Evolutionary conservation across 2,329 filamentous ascomycete genomes (phyloP).

Genomic region (Alternaria ventricosa): DNA sequence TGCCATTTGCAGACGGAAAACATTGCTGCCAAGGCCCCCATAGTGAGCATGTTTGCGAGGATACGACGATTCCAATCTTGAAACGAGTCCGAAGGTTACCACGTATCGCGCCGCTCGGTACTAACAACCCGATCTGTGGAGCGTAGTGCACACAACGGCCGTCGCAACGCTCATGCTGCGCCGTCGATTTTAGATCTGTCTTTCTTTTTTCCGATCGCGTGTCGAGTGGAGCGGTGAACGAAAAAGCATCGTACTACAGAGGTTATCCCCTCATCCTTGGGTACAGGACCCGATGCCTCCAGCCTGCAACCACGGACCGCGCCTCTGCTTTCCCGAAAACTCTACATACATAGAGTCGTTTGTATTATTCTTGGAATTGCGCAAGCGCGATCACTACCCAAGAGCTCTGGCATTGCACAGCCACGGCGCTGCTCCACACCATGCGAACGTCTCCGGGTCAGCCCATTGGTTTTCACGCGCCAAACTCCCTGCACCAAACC

Average conservation of each 20-base stretch:
- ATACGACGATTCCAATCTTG: slow-evolving; percentile 13
- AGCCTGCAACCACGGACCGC: not conserved
- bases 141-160: slow-evolving; percentile 22
- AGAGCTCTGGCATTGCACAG: slow-evolving; percentile 7
- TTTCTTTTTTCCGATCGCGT: slow-evolving; percentile 1
- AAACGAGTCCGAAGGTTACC: slow-evolving; percentile 14
- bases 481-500: slow-evolving; percentile 5
- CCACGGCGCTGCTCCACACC: slow-evolving; percentile 8
- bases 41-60: slow-evolving; percentile 12
- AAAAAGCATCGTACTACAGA: not conserved
- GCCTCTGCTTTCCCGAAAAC: not conserved
- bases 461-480: slow-evolving; percentile 2
- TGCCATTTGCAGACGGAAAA: slow-evolving; percentile 3
- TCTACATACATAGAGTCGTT: not conserved
- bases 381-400: slow-evolving; percentile 2
- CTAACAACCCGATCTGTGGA: slow-evolving; percentile 23
- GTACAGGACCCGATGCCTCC: not conserved
- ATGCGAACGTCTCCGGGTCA: slow-evolving; percentile 2
- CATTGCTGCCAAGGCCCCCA: slow-evolving; percentile 6
- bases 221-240: slow-evolving; percentile 1
- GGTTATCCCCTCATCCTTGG: not conserved
- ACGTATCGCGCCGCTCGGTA: slow-evolving; percentile 12
- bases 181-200: slow-evolving; percentile 4
- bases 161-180: slow-evolving; percentile 6
- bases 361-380: not conserved